Conservation (phyloP, 2,329 filamentous ascomycete species). For the Endoconidiophora polonica region DNA sequence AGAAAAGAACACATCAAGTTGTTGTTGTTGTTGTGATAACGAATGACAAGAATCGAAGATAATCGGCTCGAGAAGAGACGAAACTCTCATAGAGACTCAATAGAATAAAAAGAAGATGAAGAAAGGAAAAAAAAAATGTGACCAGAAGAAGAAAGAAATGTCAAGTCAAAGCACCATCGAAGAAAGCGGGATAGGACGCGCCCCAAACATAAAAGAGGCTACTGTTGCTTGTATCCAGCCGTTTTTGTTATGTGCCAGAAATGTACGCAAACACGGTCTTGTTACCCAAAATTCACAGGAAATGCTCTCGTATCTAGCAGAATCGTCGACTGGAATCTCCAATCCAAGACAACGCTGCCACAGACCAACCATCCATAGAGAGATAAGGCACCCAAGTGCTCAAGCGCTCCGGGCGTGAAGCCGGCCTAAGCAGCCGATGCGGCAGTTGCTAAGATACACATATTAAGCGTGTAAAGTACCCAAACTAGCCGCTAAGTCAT, state of each 20-base stretch:
- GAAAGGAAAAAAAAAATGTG: neutral
- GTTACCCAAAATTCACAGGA: too few species aligned
- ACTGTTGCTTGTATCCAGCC: too few species aligned
- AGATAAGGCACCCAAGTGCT: neutral
- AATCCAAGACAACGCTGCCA: constrained; percentile 4
- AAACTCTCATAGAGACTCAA: neutral
- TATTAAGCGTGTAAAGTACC: too few species aligned
- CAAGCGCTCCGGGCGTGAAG: too few species aligned
- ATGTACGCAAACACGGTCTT: too few species aligned
- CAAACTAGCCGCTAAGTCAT: too few species aligned
- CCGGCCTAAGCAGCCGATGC: too few species aligned
- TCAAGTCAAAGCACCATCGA: neutral
- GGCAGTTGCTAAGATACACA: too few species aligned
- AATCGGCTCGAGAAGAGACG: neutral
- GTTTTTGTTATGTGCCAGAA: too few species aligned
- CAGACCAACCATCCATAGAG: neutral
- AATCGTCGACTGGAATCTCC: constrained; percentile 3
- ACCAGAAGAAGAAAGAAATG: constrained; percentile 1
- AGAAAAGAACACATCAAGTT: neutral
- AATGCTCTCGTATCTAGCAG: too few species aligned
- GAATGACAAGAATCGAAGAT: neutral
- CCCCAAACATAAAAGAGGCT: neutral
- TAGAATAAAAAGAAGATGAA: neutral
- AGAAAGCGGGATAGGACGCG: neutral
- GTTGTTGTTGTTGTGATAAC: neutral